Conservation (phyloP, 2,329 filamentous ascomycete species). For the Aspergillus pseudonomiae region DNA sequence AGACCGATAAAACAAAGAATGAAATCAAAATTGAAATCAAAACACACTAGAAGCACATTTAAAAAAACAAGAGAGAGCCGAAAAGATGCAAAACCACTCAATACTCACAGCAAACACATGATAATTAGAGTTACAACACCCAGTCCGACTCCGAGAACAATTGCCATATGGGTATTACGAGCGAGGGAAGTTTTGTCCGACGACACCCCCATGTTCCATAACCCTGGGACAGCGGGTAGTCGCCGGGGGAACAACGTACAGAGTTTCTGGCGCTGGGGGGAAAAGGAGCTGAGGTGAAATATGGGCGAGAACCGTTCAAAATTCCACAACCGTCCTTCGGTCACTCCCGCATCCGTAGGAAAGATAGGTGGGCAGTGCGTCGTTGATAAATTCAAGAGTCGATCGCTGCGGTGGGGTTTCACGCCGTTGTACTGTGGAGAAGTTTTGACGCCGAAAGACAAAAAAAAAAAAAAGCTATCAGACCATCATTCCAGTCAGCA, state of each 20-base stretch:
- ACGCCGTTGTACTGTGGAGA: background rate
- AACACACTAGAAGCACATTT: background rate
- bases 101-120: conserved; percentile 35
- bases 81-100: background rate
- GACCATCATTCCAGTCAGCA: conserved; percentile 3
- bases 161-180: conserved; percentile 33
- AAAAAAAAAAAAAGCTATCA: background rate
- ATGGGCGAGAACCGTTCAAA: background rate
- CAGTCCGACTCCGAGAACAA: conserved; percentile 37
- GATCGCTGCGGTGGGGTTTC: too few species aligned
- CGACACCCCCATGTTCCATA: conserved; percentile 19
- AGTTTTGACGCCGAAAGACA: background rate
- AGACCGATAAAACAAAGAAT: background rate
- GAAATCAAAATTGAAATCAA: background rate
- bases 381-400: background rate
- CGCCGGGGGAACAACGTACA: conserved; percentile 5
- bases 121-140: conserved; percentile 35
- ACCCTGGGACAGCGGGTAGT: conserved; percentile 10
- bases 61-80: background rate
- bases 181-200: conserved; percentile 24
- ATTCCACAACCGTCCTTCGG: background rate
- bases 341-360: too few species aligned
- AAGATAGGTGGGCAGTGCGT: too few species aligned
- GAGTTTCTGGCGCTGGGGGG: background rate
- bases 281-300: background rate